phyloP scores from a whole-genome alignment of 805 yeast genomes.

The Metschnikowia shivogae region DNA sequence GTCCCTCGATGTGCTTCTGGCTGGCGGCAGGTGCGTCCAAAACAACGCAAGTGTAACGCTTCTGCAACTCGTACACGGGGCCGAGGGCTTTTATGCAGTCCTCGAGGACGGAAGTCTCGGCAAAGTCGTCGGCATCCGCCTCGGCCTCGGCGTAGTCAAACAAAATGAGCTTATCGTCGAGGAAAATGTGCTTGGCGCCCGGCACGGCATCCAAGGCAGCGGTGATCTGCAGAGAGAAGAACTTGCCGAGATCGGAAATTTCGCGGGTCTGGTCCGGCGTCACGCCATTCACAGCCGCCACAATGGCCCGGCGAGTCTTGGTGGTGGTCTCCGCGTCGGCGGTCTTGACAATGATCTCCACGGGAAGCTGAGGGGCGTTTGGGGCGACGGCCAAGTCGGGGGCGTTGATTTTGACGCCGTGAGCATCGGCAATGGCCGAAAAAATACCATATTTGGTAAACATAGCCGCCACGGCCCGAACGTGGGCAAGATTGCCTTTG shows the following conservation, averaged over 20 bases:
- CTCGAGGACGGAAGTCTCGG: slow-evolving; percentile 46
- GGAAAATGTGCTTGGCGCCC: slow-evolving; percentile 55
- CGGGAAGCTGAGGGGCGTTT: slow-evolving; percentile 42
- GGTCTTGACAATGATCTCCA: slow-evolving; percentile 56
- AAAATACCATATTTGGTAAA: slow-evolving; percentile 53
- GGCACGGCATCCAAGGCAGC: slow-evolving; percentile 35
- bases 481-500: slow-evolving; percentile 73
- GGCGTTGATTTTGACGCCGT: slow-evolving; percentile 37
- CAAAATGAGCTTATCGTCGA: slow-evolving; percentile 46
- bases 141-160: slow-evolving; percentile 47
- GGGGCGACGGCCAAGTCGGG: slow-evolving; percentile 38
- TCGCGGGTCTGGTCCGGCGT: slow-evolving; percentile 61
- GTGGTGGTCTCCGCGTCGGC: slow-evolving; percentile 49
- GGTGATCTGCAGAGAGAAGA: slow-evolving; percentile 48
- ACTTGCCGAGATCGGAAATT: slow-evolving; percentile 62
- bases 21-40: slow-evolving; percentile 50
- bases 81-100: slow-evolving; percentile 53
- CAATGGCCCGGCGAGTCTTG: slow-evolving; percentile 65
- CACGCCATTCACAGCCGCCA: slow-evolving; percentile 65
- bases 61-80: slow-evolving; percentile 54
- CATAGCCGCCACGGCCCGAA: slow-evolving; percentile 65
- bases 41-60: slow-evolving; percentile 46
- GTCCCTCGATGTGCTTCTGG: slow-evolving; percentile 61
- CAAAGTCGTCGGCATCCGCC: slow-evolving; percentile 56
- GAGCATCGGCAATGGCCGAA: slow-evolving; percentile 32